These are phyloP conservation scores for Solanum ahanhuiri DNA, from an alignment of 257 asterid species.

Conservation along the genomic window DNA sequence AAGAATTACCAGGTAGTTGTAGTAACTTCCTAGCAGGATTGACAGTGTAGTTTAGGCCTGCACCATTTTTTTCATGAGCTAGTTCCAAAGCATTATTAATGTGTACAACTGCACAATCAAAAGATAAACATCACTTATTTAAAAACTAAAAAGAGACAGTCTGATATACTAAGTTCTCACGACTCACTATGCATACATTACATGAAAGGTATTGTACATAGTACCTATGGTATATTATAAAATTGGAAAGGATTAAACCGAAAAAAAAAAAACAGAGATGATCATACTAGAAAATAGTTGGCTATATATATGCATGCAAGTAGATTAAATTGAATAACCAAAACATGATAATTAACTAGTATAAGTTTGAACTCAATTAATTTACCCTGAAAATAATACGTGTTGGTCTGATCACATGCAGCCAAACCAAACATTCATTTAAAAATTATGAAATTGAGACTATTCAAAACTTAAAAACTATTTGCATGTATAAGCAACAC, in stretches of 20 bases:
- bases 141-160: background rate
- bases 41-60: slow-evolving; percentile 7
- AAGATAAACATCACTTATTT: background rate
- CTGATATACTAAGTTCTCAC: background rate
- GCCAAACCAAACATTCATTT: background rate
- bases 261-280: background rate
- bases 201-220: background rate
- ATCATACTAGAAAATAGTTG: background rate
- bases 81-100: slow-evolving; percentile 32
- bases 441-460: background rate
- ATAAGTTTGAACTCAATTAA: background rate
- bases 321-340: background rate
- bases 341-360: background rate
- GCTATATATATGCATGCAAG: background rate
- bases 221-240: background rate
- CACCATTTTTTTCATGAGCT: slow-evolving; percentile 10
- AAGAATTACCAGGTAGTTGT: slow-evolving; percentile 2
- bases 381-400: background rate
- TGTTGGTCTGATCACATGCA: background rate
- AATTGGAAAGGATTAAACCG: background rate
- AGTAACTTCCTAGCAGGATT: slow-evolving; percentile 21
- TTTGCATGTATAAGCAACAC: background rate
- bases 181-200: background rate
- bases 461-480: background rate
- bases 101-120: slow-evolving; percentile 17